phyloP scores from a whole-genome alignment of 2,329 filamentous ascomycete genomes.

The Diaporthe capsici region DNA sequence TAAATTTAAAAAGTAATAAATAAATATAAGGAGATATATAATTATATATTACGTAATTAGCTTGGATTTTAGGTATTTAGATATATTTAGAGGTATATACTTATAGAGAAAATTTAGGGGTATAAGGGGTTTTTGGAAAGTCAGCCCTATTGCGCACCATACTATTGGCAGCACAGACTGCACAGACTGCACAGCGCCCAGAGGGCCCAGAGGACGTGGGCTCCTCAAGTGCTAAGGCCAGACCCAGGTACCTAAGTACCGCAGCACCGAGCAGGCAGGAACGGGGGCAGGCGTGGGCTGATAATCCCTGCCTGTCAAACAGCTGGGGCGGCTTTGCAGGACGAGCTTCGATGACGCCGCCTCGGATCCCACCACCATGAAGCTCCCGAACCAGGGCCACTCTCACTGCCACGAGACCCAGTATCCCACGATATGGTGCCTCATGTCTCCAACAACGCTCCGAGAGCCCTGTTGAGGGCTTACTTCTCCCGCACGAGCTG shows the following conservation, averaged over 20 bases:
- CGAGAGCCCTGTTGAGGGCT: conserved; percentile 32
- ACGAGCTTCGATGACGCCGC: conserved; percentile 26
- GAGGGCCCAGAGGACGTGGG: background rate
- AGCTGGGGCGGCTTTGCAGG: conserved; percentile 9
- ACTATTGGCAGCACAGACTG: background rate
- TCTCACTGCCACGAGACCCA: background rate
- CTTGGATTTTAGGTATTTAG: too few species aligned
- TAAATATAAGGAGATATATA: too few species aligned
- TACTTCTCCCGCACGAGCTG: background rate
- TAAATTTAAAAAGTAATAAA: too few species aligned
- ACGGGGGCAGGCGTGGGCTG: conserved; percentile 13
- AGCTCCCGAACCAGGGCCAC: background rate
- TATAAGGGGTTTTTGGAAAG: too few species aligned
- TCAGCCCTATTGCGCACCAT: too few species aligned
- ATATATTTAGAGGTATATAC: too few species aligned
- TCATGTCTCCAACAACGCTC: conserved; percentile 33
- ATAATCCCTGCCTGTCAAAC: conserved; percentile 17
- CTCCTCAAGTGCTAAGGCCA: background rate
- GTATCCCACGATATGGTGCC: conserved; percentile 37
- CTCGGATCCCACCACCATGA: background rate
- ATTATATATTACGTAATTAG: too few species aligned
- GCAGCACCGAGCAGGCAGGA: background rate
- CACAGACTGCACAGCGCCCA: background rate
- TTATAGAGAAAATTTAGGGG: too few species aligned
- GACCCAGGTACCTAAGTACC: conserved; percentile 1